A percentile compares a stretch with the other conserved stretches of the same genome.
phyloP scores from a whole-genome alignment of 2,329 filamentous ascomycete species.

The Aspergillus fumigatus region DNA sequence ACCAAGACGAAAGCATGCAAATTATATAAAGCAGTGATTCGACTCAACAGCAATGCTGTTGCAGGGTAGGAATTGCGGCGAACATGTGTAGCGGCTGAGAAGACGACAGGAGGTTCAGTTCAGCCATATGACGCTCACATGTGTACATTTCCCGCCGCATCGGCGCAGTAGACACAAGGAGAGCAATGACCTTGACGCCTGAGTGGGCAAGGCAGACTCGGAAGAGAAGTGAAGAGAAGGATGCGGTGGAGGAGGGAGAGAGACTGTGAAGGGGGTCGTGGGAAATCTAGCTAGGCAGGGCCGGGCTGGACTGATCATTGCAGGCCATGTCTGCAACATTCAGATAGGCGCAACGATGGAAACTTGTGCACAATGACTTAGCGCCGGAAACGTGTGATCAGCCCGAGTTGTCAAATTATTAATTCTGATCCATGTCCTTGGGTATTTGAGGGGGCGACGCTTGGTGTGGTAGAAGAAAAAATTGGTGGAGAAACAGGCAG shows the following conservation, averaged over 20 bases:
- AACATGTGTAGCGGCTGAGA: constrained; percentile 28
- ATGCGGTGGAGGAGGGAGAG: constrained; percentile 20
- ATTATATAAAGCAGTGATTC: constrained; percentile 22
- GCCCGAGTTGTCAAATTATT: constrained; percentile 18
- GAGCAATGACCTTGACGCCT: constrained; percentile 26
- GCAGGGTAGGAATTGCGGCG: constrained; percentile 16
- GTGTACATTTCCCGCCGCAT: constrained; percentile 23
- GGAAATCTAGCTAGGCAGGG: constrained; percentile 15
- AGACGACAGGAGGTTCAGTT: constrained; percentile 14
- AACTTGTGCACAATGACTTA: constrained; percentile 24
- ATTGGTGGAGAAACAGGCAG: not conserved
- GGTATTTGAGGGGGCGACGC: not conserved
- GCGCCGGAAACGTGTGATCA: constrained; percentile 26
- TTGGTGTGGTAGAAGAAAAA: not conserved
- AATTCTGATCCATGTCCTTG: constrained; percentile 6
- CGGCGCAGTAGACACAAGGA: constrained; percentile 20
- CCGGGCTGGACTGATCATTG: constrained; percentile 22
- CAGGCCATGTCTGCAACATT: constrained; percentile 25
- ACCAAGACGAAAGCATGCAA: not conserved
- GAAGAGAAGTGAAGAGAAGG: constrained; percentile 18
- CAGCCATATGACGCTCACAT: constrained; percentile 23
- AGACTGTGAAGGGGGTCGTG: constrained; percentile 9
- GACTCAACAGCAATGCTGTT: constrained; percentile 22
- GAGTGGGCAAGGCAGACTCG: constrained; percentile 35
- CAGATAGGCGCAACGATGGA: constrained; percentile 21